Evolutionary conservation across 2,329 filamentous ascomycete genomes (phyloP).

Genomic region (Calycina marina): DNA sequence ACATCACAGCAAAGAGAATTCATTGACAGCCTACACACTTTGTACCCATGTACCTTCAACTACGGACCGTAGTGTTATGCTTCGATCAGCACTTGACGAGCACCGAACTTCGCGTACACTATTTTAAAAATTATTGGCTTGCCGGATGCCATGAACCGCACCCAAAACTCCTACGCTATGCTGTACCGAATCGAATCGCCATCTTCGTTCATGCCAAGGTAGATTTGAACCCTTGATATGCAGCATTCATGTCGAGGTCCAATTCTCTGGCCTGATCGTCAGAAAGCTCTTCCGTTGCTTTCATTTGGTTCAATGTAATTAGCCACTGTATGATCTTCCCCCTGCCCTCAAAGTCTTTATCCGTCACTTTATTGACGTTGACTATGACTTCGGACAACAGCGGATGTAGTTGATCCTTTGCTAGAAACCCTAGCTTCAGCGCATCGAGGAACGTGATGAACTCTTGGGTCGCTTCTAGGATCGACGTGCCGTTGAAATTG

Average conservation of each 20-base stretch:
- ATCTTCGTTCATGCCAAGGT: constrained; percentile 19
- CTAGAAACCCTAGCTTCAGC: constrained; percentile 77
- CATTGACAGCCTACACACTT: no score
- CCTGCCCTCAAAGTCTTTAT: constrained; percentile 85
- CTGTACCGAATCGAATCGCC: neutral
- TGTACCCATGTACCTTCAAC: no score
- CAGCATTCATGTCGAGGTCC: constrained; percentile 84
- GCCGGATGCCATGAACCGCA: no score
- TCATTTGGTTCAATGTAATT: constrained; percentile 95
- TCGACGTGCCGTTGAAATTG: constrained; percentile 41
- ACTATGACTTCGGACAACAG: constrained; percentile 92
- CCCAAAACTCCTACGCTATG: neutral
- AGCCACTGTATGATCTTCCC: constrained; percentile 98
- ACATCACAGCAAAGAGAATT: no score
- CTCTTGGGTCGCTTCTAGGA: constrained; percentile 86
- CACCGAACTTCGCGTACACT: neutral
- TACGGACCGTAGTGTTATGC: no score
- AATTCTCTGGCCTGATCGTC: constrained; percentile 81
- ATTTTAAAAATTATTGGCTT: no score
- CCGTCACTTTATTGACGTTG: constrained; percentile 92
- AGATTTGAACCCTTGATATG: constrained; percentile 81
- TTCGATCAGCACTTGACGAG: no score
- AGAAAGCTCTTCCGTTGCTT: constrained; percentile 76
- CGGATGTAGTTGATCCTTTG: constrained; percentile 94
- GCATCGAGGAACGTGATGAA: constrained; percentile 98